Evolutionary conservation across 352 stramenopile species (phyloP), one percentile per base, ranked within the genome.

Genomic region (Globisporangium irregulare): DNA sequence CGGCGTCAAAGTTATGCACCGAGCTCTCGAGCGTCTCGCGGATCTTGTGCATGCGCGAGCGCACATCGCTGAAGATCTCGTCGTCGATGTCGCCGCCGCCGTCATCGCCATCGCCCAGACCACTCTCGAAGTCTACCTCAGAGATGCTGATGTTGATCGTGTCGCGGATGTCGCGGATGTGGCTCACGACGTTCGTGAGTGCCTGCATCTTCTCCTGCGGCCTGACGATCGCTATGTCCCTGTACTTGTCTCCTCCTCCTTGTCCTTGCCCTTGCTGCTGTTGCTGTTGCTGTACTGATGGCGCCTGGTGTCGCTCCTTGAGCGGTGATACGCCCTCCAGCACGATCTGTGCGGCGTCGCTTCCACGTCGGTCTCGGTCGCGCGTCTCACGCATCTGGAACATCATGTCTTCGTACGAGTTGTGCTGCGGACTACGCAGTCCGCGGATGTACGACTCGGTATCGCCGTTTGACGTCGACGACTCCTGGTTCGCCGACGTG

Each of bases 61-160:
- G 86, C 57, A 89, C 75, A 22, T 89, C 79, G 25, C 80, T 83
- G 55, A 78, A 86, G 14, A 71, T 64, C 15, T 86, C 77, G 10
- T 81, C 73, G 41, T 81, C 72, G 3, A 57, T 55, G 14, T 43
- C 46, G 9, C 24, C 20, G 15, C 63, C 68, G 27, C 27, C 27
- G n/a, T 74, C 72, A 41, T 76, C 64, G 27, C 72, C 69, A 14
- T 62, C 36, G 8, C 24, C 68, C 62, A 66, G 73, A 62, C 73
- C 72, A 64, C 55, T 76, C 67, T 56, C 43, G 41, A 57, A 66
- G 43, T 75, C 77, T 3, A 76, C 80, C 36, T 90, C 81, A 0
- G 84, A 86, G 61, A 90, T 84, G 0, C 81, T 81, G 10, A 88
- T 65, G 56, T 90, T 87, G 50, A 92, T 92, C 0, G 84, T 92